A percentile compares a stretch with the other conserved stretches of the same genome.
Evolutionary conservation across 1,284 basidiomycete species (phyloP).

Genomic region (Hymenochaete sp.): DNA sequence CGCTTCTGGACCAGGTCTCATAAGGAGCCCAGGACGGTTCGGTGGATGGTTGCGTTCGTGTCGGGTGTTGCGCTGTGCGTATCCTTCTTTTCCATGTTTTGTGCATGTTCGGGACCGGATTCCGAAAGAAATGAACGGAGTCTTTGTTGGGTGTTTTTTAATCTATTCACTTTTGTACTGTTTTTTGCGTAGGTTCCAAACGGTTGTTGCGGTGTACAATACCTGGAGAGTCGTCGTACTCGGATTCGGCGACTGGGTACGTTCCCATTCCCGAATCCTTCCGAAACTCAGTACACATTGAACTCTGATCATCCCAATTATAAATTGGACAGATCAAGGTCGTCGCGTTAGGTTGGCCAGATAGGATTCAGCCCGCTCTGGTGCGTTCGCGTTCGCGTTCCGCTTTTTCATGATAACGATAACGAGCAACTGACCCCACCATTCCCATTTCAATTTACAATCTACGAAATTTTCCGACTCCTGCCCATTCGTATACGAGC

Average conservation of each 20-base stretch:
- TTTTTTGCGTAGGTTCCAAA: conserved; percentile 22
- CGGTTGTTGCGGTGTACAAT: conserved; percentile 22
- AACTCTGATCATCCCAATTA: neutral
- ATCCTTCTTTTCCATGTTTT: no score
- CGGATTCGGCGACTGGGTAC: conserved; percentile 21
- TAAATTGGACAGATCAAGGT: conserved; percentile 15
- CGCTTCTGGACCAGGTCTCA: conserved; percentile 25
- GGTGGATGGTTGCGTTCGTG: conserved; percentile 23
- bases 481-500: neutral
- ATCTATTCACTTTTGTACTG: neutral
- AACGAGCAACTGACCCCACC: no score
- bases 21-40: conserved; percentile 21
- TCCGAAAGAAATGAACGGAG: no score
- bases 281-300: neutral
- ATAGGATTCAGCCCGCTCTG: conserved; percentile 23
- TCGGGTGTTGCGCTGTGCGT: conserved; percentile 22
- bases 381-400: conserved; percentile 22
- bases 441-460: no score
- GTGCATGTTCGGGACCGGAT: no score
- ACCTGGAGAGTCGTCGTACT: conserved; percentile 24
- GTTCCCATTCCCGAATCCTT: neutral
- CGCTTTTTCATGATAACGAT: no score
- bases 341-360: conserved; percentile 23
- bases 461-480: no score
- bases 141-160: no score